These are phyloP conservation scores for Penicillium coprophilum DNA, from an alignment of 495 filamentous ascomycete species.

Conservation along the genomic window DNA sequence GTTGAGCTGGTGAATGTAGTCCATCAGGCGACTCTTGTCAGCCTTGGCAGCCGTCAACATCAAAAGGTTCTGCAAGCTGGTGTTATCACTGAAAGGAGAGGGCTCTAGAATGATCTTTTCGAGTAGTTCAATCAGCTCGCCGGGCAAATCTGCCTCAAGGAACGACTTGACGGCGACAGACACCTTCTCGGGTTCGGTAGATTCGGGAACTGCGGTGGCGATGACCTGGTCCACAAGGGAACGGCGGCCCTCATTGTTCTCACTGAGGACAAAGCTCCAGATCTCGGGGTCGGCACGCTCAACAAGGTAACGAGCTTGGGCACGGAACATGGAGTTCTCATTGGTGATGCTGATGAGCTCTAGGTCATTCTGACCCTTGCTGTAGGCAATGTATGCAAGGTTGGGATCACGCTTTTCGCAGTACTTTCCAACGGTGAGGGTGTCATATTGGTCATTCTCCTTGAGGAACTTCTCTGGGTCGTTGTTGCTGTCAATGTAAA, in stretches of 20 bases:
- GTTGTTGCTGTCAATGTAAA: conserved; percentile 99
- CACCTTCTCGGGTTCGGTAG: conserved; percentile 90
- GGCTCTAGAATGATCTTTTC: conserved; percentile 99
- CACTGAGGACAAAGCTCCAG: conserved; percentile 91
- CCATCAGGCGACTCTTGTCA: conserved; percentile 92
- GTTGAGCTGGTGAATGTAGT: conserved; percentile 89
- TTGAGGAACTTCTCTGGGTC: conserved; percentile 98
- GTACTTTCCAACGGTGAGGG: conserved; percentile 91
- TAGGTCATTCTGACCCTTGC: conserved; percentile 95
- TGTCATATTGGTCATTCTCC: conserved; percentile 97
- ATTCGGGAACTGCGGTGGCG: conserved; percentile 93
- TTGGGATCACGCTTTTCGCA: conserved; percentile 99
- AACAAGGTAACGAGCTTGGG: conserved; percentile 91
- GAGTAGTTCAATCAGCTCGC: conserved; percentile 92
- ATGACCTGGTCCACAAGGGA: conserved; percentile 96
- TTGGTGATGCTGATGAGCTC: conserved; percentile 98
- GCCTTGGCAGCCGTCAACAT: conserved; percentile 97
- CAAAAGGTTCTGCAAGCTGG: conserved; percentile 91
- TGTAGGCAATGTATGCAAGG: conserved; percentile 90
- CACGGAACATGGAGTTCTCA: conserved; percentile 98
- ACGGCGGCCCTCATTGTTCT: conserved; percentile 90
- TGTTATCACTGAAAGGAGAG: conserved; percentile 94
- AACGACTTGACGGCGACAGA: conserved; percentile 93
- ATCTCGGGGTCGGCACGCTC: conserved; percentile 87
- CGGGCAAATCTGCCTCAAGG: conserved; percentile 83